Conservation (phyloP, 2,329 filamentous ascomycete genomes). For the Didymella keratinophila region DNA sequence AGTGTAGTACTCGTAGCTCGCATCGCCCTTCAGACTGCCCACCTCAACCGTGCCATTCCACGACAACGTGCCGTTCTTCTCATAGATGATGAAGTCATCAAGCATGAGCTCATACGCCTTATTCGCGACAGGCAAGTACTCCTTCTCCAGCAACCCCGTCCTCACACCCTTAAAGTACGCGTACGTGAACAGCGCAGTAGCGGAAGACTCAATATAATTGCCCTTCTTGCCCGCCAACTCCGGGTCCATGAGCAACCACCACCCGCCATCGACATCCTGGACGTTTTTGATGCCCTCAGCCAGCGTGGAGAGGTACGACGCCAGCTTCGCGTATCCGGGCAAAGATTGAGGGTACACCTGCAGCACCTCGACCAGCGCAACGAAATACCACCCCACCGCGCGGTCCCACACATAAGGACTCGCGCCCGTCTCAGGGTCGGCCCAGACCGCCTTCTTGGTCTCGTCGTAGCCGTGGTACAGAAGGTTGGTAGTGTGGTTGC, state of each 20-base stretch:
- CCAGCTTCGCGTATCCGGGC: constrained; percentile 48
- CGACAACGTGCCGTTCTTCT: constrained; percentile 57
- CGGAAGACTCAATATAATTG: constrained; percentile 69
- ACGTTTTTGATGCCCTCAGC: constrained; percentile 54
- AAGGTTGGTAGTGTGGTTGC: constrained; percentile 45
- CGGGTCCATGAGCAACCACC: constrained; percentile 66
- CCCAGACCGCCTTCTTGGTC: constrained; percentile 47
- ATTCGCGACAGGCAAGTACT: constrained; percentile 51
- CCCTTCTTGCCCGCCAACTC: constrained; percentile 55
- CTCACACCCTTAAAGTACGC: constrained; percentile 47
- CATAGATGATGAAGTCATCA: constrained; percentile 56
- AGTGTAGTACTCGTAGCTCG: constrained; percentile 58
- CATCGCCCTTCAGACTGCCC: constrained; percentile 60
- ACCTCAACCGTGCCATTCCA: constrained; percentile 63
- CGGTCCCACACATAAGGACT: constrained; percentile 50
- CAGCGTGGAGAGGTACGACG: constrained; percentile 53
- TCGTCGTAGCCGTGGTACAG: constrained; percentile 49
- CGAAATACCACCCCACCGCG: constrained; percentile 51
- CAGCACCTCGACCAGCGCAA: constrained; percentile 57
- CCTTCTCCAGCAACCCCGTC: constrained; percentile 41
- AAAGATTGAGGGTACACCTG: constrained; percentile 55
- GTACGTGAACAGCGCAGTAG: constrained; percentile 60
- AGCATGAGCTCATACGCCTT: constrained; percentile 57
- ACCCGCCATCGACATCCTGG: constrained; percentile 59
- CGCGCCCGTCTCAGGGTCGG: constrained; percentile 46